phyloP scores from a whole-genome alignment of 495 filamentous ascomycete species.

The Emericellopsis terricola region DNA sequence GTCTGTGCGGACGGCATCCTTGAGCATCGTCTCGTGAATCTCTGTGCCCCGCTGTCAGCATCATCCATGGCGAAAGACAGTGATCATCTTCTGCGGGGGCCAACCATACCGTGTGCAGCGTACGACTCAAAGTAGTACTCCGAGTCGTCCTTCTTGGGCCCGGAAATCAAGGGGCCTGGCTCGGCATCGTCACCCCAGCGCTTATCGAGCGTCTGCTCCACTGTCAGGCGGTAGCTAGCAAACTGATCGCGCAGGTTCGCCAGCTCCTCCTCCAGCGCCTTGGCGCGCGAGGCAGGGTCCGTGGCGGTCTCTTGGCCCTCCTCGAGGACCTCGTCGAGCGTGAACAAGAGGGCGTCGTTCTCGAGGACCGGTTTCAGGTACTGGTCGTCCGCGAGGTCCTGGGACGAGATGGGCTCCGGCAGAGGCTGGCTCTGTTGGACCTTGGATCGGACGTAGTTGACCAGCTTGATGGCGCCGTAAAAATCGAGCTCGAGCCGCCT shows the following conservation, averaged over 20 bases:
- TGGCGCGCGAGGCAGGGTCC: slow-evolving; percentile 35
- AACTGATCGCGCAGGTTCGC: slow-evolving; percentile 47
- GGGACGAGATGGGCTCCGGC: slow-evolving; percentile 35
- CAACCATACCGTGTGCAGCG: slow-evolving; percentile 49
- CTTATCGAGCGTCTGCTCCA: slow-evolving; percentile 51
- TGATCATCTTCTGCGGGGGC: too few species aligned
- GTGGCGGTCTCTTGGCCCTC: slow-evolving; percentile 11
- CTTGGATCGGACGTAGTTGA: slow-evolving; percentile 48
- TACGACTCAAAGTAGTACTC: slow-evolving; percentile 73
- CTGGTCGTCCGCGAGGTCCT: slow-evolving; percentile 49
- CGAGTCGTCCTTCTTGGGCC: slow-evolving; percentile 28
- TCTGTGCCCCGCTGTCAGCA: too few species aligned
- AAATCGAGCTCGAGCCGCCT: slow-evolving; percentile 60
- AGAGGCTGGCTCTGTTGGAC: slow-evolving; percentile 26
- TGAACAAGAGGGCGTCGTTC: slow-evolving; percentile 74
- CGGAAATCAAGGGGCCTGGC: slow-evolving; percentile 6
- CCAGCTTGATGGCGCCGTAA: slow-evolving; percentile 60
- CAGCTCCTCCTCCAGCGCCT: slow-evolving; percentile 51
- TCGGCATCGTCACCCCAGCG: slow-evolving; percentile 36
- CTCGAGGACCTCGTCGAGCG: slow-evolving; percentile 54
- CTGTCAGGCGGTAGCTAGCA: slow-evolving; percentile 48
- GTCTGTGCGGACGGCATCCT: slow-evolving; percentile 87
- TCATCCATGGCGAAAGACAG: too few species aligned
- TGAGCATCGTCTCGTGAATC: slow-evolving; percentile 88
- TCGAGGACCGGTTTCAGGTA: slow-evolving; percentile 75